Base-by-base conservation (phyloP, 768 basidiomycete species). In the Hygrophorus pudorinus region DNA sequence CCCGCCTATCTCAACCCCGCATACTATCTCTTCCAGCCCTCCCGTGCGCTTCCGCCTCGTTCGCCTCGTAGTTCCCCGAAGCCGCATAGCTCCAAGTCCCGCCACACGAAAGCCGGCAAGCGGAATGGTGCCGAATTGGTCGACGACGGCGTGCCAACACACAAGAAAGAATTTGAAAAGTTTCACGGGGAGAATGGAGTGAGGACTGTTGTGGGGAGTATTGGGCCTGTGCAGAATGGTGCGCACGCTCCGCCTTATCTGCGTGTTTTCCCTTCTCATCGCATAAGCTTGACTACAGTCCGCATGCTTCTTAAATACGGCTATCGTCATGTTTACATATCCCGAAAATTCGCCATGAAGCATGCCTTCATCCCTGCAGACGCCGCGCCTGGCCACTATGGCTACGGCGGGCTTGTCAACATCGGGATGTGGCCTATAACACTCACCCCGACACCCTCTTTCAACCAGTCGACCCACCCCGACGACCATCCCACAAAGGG, bases 111-210 rank as follows among this genome's bases (percentile, higher is more conserved):
- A 48, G 55, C 39, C 16, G 64, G 63, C 48, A 65, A 65, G n/a
- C n/a, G n/a, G 48, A 60, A 50, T 18, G 57, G 53, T 39, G 54
- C 50, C 21, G 49, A 50, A 5, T 59, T 67, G 27, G 65, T 61
- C 12, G 69, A 67, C 37, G 69, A 79, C 41, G 67, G 69, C 2
- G 68, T 74, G 1, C 82, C 79, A 3, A 72, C 72, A 48, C 73
- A 80, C 62, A 82, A 81, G 63, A 81, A 75, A 53, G 78, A 81
- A 35, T 93, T 92, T 52, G 75, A 87, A 54, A 77, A 75, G 51
- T 97, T 97, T 53, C 91, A 94, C 52, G 74, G 74, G 14, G 85
- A 86, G 64, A 92, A 92, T 53, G 96, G 96, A 0, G 93, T 97
- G 7, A 71, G 94, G 41, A 98, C 92, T 3, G 85, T 99, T 12